Conservation (phyloP, 2,329 filamentous ascomycete species). For the Xylariaceae sp. region DNA sequence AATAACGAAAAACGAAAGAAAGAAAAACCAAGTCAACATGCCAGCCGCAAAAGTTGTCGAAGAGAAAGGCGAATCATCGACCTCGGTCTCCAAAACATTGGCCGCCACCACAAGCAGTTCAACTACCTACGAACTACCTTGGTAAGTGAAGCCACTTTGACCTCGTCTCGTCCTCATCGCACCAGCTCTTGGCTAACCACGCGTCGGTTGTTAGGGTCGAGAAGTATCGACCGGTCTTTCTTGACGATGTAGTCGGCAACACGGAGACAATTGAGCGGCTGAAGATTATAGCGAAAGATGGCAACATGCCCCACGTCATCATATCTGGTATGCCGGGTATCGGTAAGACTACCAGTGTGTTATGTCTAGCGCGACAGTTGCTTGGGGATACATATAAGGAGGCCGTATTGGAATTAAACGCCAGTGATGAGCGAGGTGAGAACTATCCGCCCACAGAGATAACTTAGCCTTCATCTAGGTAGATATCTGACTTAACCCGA, state of each 20-base stretch:
- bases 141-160: conserved; percentile 43
- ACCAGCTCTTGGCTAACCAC: conserved; percentile 17
- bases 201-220: conserved; percentile 66
- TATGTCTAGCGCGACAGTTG: conserved; percentile 87
- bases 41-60: conserved; percentile 42
- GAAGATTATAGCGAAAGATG: conserved; percentile 97
- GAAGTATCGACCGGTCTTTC: conserved; percentile 90
- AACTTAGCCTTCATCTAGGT: neutral
- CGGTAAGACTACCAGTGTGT: conserved; percentile 92
- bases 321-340: conserved; percentile 99
- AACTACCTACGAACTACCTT: conserved; percentile 69
- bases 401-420: conserved; percentile 92
- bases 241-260: conserved; percentile 96
- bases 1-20: neutral
- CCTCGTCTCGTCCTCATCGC: neutral
- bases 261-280: conserved; percentile 94
- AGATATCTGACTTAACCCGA: neutral
- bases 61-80: conserved; percentile 56
- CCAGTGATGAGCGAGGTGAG: conserved; percentile 82
- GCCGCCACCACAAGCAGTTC: conserved; percentile 45
- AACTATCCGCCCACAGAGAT: neutral
- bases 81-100: conserved; percentile 51
- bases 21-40: conserved; percentile 33
- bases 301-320: conserved; percentile 98
- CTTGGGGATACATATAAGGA: conserved; percentile 94